Conservation (phyloP, 371 early-diverging fungal genomes). For the Racocetra persica region DNA sequence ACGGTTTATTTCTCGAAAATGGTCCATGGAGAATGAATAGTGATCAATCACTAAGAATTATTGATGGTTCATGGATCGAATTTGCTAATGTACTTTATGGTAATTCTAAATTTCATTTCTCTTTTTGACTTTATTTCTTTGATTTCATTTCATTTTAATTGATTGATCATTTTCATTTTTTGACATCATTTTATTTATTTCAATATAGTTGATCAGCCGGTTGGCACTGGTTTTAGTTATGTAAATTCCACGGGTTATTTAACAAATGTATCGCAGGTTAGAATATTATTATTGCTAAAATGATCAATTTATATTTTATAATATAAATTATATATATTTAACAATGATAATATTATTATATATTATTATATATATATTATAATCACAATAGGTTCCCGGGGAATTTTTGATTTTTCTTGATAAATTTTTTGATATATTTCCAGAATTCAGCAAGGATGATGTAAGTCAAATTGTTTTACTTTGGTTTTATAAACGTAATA, state of each 20-base stretch:
- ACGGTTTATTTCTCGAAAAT: conserved; percentile 86
- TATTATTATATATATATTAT: too few species aligned
- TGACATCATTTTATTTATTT: too few species aligned
- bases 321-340: background rate
- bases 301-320: background rate
- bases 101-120: conserved; percentile 45
- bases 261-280: conserved; percentile 54
- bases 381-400: conserved; percentile 53
- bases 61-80: conserved; percentile 73
- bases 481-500: too few species aligned
- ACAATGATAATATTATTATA: too few species aligned
- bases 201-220: conserved; percentile 82
- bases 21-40: conserved; percentile 73
- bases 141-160: too few species aligned
- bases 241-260: conserved; percentile 42
- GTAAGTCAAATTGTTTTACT: conserved; percentile 46
- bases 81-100: conserved; percentile 76
- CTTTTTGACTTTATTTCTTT: too few species aligned
- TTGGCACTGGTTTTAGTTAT: conserved; percentile 81
- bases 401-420: conserved; percentile 70
- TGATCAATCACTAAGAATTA: conserved; percentile 55
- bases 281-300: conserved; percentile 2
- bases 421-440: conserved; percentile 68
- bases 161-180: background rate
- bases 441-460: conserved; percentile 59